Percentiles rank a stretch among this genome's conserved stretches.
phyloP scores from a whole-genome alignment of 495 filamentous ascomycete genomes.

The Ascobolus immersus region DNA sequence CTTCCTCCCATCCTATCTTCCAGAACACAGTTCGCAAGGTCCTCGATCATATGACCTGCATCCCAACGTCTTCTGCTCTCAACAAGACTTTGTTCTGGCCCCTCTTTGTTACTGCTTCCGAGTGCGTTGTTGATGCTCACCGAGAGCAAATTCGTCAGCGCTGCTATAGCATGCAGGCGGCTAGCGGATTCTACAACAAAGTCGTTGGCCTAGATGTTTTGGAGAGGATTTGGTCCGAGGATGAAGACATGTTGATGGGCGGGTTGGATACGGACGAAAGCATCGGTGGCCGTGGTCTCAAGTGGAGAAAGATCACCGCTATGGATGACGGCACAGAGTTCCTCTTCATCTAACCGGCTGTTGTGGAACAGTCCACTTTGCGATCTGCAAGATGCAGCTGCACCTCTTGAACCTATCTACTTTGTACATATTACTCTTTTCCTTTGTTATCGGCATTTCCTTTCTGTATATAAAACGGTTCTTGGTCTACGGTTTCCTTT shows the following conservation, averaged over 20 bases:
- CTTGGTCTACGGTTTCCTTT: no score
- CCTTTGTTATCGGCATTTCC: no score
- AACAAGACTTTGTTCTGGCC: slow-evolving; percentile 91
- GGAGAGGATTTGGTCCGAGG: slow-evolving; percentile 49
- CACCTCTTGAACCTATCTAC: no score
- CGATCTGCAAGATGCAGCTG: no score
- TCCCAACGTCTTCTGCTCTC: slow-evolving; percentile 35
- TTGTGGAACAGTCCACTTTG: no score
- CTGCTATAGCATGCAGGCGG: slow-evolving; percentile 62
- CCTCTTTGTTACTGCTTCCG: slow-evolving; percentile 69
- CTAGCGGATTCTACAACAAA: slow-evolving; percentile 82
- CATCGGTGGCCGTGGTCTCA: slow-evolving; percentile 12
- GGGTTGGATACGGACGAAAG: slow-evolving; percentile 4
- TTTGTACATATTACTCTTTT: no score
- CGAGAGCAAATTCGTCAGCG: slow-evolving; percentile 50
- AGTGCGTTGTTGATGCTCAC: slow-evolving; percentile 64
- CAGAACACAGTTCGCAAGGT: slow-evolving; percentile 59
- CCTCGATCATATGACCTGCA: slow-evolving; percentile 52
- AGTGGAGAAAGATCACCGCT: slow-evolving; percentile 20
- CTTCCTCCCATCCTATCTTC: slow-evolving; percentile 53
- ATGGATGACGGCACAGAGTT: slow-evolving; percentile 48
- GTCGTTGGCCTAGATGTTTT: slow-evolving; percentile 61
- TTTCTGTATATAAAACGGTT: no score
- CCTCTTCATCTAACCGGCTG: slow-evolving; percentile 24
- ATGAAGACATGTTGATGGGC: not conserved